Base-by-base conservation (phyloP, 805 yeast species). In the Kluyveromyces starmeri region DNA sequence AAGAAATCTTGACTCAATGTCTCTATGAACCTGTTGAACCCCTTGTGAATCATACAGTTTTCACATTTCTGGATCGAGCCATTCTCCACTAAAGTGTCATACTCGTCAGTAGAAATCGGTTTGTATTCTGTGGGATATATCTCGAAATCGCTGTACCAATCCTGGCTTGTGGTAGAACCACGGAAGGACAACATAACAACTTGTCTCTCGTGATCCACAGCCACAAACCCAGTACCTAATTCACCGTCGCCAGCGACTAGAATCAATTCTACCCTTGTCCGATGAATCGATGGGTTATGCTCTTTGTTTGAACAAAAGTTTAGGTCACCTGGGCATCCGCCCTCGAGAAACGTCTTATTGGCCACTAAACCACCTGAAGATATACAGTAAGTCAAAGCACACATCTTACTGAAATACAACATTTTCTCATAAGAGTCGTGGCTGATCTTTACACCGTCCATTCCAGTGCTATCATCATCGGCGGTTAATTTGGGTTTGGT, bases 151-250 rank as follows among this genome's bases (percentile, higher is more conserved):
- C 74, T 65, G 9, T 67, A 36, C 79, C 83, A 76, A 50, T 83
- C 92, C 27, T 67, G 64, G 11, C 64, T 51, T 7, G 78, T 66
- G 1, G 75, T 58, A 0, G 85, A 73, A 4, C 92, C 92, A 56
- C 85, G 66, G 44, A 75, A 77, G 0, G 64, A 71, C 27, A 77
- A 51, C 14, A 69, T 50, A 4, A 81, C 58, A 31, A 67, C 62
- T 28, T 63, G 50, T 14, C 52, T 47, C 2, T 43, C 42, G 40
- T 65, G 67, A 49, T 76, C 81, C 7, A 67, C 58, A 7, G 74
- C 71, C 16, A 73, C 61, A 45, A 57, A 67, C 0, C 82, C 83
- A 3, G 76, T 62, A 1, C 83, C 79, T 11, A 68, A 66, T 15
- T 68, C 66, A 40, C 62, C 47, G 10, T 60, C 58, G 33, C 59